Base-by-base conservation (phyloP, 192 early-diverging fungal genomes). In the Coemansia sp. region DNA sequence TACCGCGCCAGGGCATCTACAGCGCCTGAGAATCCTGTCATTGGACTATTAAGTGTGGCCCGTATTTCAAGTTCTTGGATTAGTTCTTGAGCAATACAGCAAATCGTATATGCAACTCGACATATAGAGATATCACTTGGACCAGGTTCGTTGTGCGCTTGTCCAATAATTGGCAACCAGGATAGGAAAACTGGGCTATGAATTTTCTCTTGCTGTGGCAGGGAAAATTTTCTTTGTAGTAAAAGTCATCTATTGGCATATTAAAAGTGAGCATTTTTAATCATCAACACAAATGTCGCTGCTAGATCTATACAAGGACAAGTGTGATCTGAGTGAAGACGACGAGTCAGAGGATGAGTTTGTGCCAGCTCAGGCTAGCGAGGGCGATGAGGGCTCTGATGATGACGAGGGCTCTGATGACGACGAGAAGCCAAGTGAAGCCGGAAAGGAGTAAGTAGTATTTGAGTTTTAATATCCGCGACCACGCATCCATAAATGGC, bases 301-400 rank as follows among this genome's bases (percentile, higher is more conserved):
- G 19, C 74, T 76, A 11, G 80, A 83, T 38, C 64, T 83, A 57
- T 83, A 83, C 70, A 68, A 65, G 32, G 68, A 71, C 57, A 69
- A 61, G 37, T 42, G 33, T 47, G 43, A 42, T 19, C 21, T 44
- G 23, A 53, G 38, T 43, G 57, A 40, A 19, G 63, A 66, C 49
- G 68, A 53, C 16, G 72, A 58, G 14, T 63, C 49, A 5, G 65
- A 80, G 49, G 77, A 80, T n/a, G 77, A 80, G 39, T 80, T 74
- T 72, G 73, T 80, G 35, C 77, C 77, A 3, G 59, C 6, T 40
- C 59, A 61, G 21, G 59, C 21, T n/a, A 61, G 59, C 19, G 59
- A 40, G 5, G 55, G 55, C 1, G 62, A 53, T 21, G 77, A 66
- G 10, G 57, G 40, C 52, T 33, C 35, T 0, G 46, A 72, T 26